Conservation (phyloP, 179 eudicot species). For the Silene coronaria region DNA sequence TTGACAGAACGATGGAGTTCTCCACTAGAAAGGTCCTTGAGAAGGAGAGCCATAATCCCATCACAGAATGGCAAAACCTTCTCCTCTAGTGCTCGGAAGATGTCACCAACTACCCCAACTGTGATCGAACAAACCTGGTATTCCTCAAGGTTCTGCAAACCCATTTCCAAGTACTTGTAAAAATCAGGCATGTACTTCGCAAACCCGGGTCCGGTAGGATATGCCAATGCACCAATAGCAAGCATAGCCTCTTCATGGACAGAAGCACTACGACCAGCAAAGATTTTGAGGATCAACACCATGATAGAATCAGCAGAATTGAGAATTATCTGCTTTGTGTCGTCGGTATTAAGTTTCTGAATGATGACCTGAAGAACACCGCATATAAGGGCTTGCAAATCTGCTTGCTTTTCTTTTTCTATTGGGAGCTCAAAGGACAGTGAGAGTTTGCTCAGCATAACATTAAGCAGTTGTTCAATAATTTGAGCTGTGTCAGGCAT, state of each 20-base stretch:
- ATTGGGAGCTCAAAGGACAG: conserved; percentile 59
- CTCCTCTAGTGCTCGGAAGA: conserved; percentile 80
- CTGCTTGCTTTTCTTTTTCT: conserved; percentile 82
- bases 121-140: conserved; percentile 90
- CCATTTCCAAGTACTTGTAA: conserved; percentile 79
- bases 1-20: conserved; percentile 83
- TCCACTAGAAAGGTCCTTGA: conserved; percentile 73
- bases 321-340: conserved; percentile 39
- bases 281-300: conserved; percentile 68
- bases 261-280: conserved; percentile 68
- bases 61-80: conserved; percentile 77
- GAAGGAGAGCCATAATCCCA: conserved; percentile 73
- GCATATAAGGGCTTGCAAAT: conserved; percentile 80
- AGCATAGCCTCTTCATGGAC: conserved; percentile 99
- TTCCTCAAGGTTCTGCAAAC: conserved; percentile 79
- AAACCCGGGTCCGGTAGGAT: conserved; percentile 72
- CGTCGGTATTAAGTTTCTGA: conserved; percentile 66
- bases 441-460: conserved; percentile 56
- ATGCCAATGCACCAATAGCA: conserved; percentile 86
- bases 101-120: conserved; percentile 94
- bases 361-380: conserved; percentile 79
- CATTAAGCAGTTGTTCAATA: conserved; percentile 57
- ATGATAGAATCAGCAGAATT: conserved; percentile 70
- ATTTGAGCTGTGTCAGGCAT: conserved; percentile 53
- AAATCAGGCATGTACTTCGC: conserved; percentile 83